A percentile compares a stretch with the other conserved stretches of the same genome.
These are phyloP conservation scores for Cladosporium austrohemisphaericum DNA, from an alignment of 2,329 filamentous ascomycete genomes.

Conservation along the genomic window DNA sequence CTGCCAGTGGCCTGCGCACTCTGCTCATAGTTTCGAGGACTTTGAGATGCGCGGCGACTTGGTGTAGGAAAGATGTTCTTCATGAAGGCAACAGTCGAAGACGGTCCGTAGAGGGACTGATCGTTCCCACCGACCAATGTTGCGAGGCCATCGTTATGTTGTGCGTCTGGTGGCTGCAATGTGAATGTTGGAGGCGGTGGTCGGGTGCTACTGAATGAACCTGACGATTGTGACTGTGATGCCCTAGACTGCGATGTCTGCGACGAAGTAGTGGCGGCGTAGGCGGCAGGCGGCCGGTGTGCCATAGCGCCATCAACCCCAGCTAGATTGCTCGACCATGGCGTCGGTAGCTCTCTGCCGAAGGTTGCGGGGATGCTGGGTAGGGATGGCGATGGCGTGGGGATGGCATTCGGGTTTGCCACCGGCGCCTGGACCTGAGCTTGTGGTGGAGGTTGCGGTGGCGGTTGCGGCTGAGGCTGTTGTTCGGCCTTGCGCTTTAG, in stretches of 20 bases:
- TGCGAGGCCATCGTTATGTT: constrained; percentile 4
- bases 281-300: constrained; percentile 8
- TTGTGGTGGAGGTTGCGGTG: no score
- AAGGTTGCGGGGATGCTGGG: constrained; percentile 13
- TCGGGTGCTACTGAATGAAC: constrained; percentile 5
- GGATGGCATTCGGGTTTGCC: constrained; percentile 1
- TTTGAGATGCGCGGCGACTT: constrained; percentile 12
- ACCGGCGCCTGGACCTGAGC: no score
- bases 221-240: constrained; percentile 7
- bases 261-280: not conserved
- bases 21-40: constrained; percentile 16
- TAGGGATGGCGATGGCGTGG: constrained; percentile 1
- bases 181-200: constrained; percentile 10
- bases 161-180: constrained; percentile 6
- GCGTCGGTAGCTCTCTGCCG: constrained; percentile 10
- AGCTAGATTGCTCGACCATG: constrained; percentile 6
- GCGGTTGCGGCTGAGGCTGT: no score
- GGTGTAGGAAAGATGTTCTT: constrained; percentile 16
- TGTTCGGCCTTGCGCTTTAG: constrained; percentile 7
- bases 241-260: not conserved
- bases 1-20: not conserved
- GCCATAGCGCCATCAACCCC: constrained; percentile 9
- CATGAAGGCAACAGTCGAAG: constrained; percentile 26
- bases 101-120: constrained; percentile 22
- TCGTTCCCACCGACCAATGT: constrained; percentile 5